Percentiles rank a stretch among this genome's conserved stretches.
phyloP scores from a whole-genome alignment of 2,329 filamentous ascomycete species.

The Colletotrichum tabaci region DNA sequence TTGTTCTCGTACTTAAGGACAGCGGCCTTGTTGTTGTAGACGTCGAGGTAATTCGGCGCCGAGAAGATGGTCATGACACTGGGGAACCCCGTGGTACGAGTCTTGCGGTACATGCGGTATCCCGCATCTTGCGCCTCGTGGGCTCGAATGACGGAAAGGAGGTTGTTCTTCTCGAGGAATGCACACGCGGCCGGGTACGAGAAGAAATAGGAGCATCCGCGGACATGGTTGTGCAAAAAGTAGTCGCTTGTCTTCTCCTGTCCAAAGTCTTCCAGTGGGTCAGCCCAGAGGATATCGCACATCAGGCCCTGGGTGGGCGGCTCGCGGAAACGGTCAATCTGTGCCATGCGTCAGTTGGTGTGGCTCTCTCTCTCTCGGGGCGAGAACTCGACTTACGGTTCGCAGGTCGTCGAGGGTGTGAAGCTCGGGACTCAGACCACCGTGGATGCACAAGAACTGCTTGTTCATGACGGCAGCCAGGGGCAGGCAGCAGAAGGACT shows the following conservation, averaged over 20 bases:
- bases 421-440: conserved; percentile 93
- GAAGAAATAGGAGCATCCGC: conserved; percentile 99
- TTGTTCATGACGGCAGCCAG: conserved; percentile 99
- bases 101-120: conserved; percentile 99
- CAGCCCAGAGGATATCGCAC: conserved; percentile 99
- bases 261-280: conserved; percentile 97
- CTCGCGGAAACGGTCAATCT: conserved; percentile 98
- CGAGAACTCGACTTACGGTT: conserved; percentile 66
- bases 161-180: conserved; percentile 98
- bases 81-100: conserved; percentile 95
- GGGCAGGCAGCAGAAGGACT: conserved; percentile 95
- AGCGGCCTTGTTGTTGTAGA: conserved; percentile 99
- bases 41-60: conserved; percentile 97
- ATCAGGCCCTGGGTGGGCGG: conserved; percentile 97
- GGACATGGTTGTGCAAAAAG: conserved; percentile 98
- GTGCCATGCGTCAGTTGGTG: conserved; percentile 24
- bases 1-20: conserved; percentile 99
- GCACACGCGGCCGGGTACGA: conserved; percentile 97
- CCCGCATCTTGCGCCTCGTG: conserved; percentile 99
- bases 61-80: conserved; percentile 99
- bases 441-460: conserved; percentile 98
- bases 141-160: conserved; percentile 95
- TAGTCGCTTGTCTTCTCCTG: conserved; percentile 99
- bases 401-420: conserved; percentile 96
- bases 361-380: background rate